Conservation (phyloP, 2,329 filamentous ascomycete species). For the Tricladium varicosporioides region DNA sequence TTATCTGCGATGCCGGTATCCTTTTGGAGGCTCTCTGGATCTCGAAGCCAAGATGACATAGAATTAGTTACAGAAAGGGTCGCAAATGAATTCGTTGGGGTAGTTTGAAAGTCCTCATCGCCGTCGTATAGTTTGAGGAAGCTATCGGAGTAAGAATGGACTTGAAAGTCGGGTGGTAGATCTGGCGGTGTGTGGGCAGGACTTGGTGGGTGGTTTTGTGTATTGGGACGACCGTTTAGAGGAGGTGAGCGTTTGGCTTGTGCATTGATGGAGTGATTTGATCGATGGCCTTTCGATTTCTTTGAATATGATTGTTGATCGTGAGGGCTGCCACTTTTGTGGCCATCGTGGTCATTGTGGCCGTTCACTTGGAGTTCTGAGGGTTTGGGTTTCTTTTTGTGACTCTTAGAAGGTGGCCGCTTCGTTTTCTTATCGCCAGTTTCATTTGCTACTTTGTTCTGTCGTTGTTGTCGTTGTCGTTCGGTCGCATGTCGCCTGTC, state of each 20-base stretch:
- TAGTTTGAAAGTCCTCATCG: slow-evolving; percentile 53
- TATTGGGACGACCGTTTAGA: slow-evolving; percentile 59
- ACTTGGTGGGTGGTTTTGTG: slow-evolving; percentile 62
- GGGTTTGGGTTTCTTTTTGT: slow-evolving; percentile 86
- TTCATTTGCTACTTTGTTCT: slow-evolving; percentile 45
- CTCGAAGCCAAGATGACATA: slow-evolving; percentile 75
- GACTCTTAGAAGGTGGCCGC: slow-evolving; percentile 72
- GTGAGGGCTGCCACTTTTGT: slow-evolving; percentile 46
- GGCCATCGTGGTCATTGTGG: slow-evolving; percentile 51
- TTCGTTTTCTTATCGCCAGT: slow-evolving; percentile 68
- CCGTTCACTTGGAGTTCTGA: slow-evolving; percentile 66
- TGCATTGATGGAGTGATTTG: slow-evolving; percentile 74
- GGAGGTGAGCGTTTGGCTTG: slow-evolving; percentile 63
- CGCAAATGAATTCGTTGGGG: slow-evolving; percentile 74
- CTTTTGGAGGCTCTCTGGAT: slow-evolving; percentile 64
- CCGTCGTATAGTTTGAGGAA: slow-evolving; percentile 75
- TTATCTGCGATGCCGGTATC: slow-evolving; percentile 63
- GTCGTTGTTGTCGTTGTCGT: slow-evolving; percentile 62
- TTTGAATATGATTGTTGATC: slow-evolving; percentile 62
- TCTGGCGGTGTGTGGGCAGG: slow-evolving; percentile 74
- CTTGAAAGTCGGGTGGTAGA: slow-evolving; percentile 58
- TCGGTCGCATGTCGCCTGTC: slow-evolving; percentile 74
- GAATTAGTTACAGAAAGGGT: slow-evolving; percentile 73
- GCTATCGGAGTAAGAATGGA: slow-evolving; percentile 69
- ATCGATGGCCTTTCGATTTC: slow-evolving; percentile 78